Conservation (phyloP, 225 moss, liverwort and hornwort species). For the Rhytidiadelphus loreus region DNA sequence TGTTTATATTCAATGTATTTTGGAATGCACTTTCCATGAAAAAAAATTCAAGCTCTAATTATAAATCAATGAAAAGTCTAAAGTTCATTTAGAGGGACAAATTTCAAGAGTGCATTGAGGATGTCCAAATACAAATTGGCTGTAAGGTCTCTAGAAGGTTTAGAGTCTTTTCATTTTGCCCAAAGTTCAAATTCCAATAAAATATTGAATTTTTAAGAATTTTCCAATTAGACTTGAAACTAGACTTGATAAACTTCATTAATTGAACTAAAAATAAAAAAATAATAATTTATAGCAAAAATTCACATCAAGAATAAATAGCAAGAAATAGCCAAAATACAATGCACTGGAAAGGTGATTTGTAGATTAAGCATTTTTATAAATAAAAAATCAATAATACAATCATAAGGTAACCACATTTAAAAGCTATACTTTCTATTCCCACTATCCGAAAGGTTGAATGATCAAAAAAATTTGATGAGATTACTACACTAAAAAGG, state of each 20-base stretch:
- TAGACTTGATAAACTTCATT: neutral
- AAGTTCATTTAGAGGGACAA: neutral
- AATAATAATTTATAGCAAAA: neutral
- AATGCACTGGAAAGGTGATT: too few relatives aligned
- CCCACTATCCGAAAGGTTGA: neutral
- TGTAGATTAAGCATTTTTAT: neutral
- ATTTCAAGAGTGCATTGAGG: fast-evolving
- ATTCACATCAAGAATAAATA: neutral
- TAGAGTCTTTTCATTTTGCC: neutral
- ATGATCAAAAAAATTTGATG: neutral
- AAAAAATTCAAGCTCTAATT: too few relatives aligned
- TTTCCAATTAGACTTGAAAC: neutral
- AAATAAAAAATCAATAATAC: neutral
- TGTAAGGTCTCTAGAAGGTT: neutral
- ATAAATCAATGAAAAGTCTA: too few relatives aligned
- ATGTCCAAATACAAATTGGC: neutral
- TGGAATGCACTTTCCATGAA: too few relatives aligned
- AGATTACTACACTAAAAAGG: too few relatives aligned
- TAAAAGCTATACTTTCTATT: too few relatives aligned
- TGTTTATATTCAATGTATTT: too few relatives aligned
- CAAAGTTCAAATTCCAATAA: neutral
- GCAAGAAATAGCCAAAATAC: too few relatives aligned
- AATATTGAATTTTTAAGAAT: neutral
- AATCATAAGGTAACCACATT: neutral
- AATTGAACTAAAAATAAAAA: neutral